Conservation (phyloP, 2,329 filamentous ascomycete species). For the Ophiostoma sp. region DNA sequence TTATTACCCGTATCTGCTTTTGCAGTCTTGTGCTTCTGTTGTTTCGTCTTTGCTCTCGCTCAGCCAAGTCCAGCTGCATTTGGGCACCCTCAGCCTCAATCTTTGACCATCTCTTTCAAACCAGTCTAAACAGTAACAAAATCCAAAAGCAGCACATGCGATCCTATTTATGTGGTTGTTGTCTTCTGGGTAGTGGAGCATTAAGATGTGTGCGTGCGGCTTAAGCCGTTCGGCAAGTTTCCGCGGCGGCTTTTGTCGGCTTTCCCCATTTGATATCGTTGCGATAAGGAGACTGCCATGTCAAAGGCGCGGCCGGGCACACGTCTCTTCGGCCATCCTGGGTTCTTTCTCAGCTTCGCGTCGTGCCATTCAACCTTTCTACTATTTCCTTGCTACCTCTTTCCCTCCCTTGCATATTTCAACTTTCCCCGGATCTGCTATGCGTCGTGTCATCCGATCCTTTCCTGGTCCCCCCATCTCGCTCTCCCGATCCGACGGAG, state of each 20-base stretch:
- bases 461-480: neutral
- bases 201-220: neutral
- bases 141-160: neutral
- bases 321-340: neutral
- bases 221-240: conserved; percentile 1
- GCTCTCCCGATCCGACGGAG: neutral
- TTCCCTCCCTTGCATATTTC: neutral
- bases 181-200: neutral
- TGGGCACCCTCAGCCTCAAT: too few relatives aligned
- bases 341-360: neutral
- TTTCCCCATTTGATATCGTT: neutral
- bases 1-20: too few relatives aligned
- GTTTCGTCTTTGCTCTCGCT: too few relatives aligned
- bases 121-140: too few relatives aligned
- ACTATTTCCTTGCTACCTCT: neutral
- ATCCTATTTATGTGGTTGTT: neutral
- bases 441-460: neutral
- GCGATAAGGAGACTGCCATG: neutral
- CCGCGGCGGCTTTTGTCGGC: conserved; percentile 17
- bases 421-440: neutral
- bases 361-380: neutral
- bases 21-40: too few relatives aligned
- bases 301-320: neutral
- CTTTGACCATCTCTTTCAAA: too few relatives aligned
- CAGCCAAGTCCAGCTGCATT: too few relatives aligned